Evolutionary conservation across 2,329 filamentous ascomycete genomes (phyloP).

Genomic region (Diaporthe caulivora): DNA sequence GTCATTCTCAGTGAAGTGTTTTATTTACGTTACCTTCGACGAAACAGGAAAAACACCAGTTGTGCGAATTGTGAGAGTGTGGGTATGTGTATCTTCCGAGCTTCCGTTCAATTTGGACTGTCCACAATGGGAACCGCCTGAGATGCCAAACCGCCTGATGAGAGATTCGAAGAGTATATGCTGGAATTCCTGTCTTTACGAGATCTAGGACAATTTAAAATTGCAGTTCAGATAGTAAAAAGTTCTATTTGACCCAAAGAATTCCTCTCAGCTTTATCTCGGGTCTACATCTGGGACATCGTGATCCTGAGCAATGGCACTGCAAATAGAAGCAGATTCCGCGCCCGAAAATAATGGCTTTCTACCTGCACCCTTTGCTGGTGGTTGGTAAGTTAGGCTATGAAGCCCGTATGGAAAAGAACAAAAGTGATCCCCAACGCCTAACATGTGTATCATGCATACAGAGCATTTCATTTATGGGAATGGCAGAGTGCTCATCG

Average conservation of each 20-base stretch:
- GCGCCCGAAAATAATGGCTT: background rate
- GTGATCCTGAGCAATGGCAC: background rate
- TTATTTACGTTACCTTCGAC: background rate
- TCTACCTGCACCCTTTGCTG: background rate
- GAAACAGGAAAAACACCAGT: too few species aligned
- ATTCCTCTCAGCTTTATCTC: background rate
- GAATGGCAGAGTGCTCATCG: background rate
- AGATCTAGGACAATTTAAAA: background rate
- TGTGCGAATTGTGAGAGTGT: background rate
- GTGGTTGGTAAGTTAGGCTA: background rate
- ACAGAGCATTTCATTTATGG: background rate
- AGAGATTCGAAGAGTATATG: background rate
- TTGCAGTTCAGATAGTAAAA: background rate
- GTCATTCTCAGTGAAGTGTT: too few species aligned
- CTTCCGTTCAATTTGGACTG: conserved; percentile 9
- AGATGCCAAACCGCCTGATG: background rate
- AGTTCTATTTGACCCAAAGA: background rate
- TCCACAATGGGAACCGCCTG: background rate
- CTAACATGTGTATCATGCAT: background rate
- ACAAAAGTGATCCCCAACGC: background rate
- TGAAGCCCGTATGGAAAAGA: background rate
- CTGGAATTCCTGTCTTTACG: background rate
- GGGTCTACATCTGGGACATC: background rate
- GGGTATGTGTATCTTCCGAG: conserved; percentile 3
- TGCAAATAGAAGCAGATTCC: background rate